These are phyloP conservation scores for Dioscorea zingiberensis DNA, from an alignment of 106 monocot genomes.

Conservation along the genomic window DNA sequence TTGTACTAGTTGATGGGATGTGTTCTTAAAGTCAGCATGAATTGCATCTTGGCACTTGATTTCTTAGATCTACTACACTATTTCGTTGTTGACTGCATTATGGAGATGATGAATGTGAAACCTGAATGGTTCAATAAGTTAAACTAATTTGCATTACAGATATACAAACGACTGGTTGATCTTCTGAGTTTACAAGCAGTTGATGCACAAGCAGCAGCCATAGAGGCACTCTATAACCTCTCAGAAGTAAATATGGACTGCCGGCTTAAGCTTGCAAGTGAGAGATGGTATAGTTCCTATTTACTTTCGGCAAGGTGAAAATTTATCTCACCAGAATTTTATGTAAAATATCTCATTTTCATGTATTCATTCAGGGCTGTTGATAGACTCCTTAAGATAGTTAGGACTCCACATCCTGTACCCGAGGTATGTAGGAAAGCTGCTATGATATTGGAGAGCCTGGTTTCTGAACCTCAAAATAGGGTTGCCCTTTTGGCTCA, in stretches of 20 bases:
- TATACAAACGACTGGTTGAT: slow-evolving; percentile 87
- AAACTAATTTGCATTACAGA: slow-evolving; percentile 23
- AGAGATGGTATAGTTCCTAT: slow-evolving; percentile 60
- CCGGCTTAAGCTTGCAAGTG: slow-evolving; percentile 85
- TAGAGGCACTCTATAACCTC: slow-evolving; percentile 90
- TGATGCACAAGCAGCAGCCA: slow-evolving; percentile 86
- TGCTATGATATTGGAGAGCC: slow-evolving; percentile 76
- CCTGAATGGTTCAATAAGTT: too few relatives aligned
- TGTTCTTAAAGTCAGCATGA: too few relatives aligned
- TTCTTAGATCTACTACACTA: too few relatives aligned
- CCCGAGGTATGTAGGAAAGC: slow-evolving; percentile 90
- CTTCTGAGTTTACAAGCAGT: slow-evolving; percentile 68
- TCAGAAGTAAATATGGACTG: slow-evolving; percentile 94
- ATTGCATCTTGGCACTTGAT: too few relatives aligned
- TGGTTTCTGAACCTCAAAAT: slow-evolving; percentile 94
- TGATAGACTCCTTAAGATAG: slow-evolving; percentile 78
- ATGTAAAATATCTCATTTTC: too few relatives aligned
- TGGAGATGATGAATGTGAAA: too few relatives aligned
- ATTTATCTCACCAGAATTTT: background rate
- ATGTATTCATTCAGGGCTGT: slow-evolving; percentile 63
- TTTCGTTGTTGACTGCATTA: too few relatives aligned
- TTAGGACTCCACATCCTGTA: slow-evolving; percentile 76
- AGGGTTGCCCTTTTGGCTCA: slow-evolving; percentile 58
- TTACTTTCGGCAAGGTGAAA: background rate
- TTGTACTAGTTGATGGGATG: too few relatives aligned